Conservation (phyloP, 73 alveolate species). For the Uronychia binucleata region DNA sequence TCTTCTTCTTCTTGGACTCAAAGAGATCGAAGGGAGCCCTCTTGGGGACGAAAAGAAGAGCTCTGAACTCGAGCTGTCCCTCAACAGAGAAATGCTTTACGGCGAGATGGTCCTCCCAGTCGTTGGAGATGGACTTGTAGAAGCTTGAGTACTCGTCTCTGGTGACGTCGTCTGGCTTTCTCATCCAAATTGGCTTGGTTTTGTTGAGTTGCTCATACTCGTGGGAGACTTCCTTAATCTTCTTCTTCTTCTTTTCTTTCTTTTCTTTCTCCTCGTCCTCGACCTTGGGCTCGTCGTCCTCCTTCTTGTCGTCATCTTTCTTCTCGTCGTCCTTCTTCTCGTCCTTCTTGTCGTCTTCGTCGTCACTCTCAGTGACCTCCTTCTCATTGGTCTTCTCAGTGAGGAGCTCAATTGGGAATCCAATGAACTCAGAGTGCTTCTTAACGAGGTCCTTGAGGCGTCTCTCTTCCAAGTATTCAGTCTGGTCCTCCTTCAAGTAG, state of each 20-base stretch:
- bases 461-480: slow-evolving; percentile 97
- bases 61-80: slow-evolving; percentile 99
- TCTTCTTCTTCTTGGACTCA: slow-evolving; percentile 99
- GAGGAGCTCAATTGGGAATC: slow-evolving; percentile 98
- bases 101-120: slow-evolving; percentile 99
- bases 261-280: slow-evolving; percentile 88
- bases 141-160: slow-evolving; percentile 99
- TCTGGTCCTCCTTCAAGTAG: slow-evolving; percentile 97
- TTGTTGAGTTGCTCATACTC: slow-evolving; percentile 98
- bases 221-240: slow-evolving; percentile 98
- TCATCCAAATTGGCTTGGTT: slow-evolving; percentile 99
- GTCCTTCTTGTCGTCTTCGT: slow-evolving; percentile 92
- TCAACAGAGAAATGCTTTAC: slow-evolving; percentile 99
- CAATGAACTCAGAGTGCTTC: slow-evolving; percentile 99
- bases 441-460: slow-evolving; percentile 97
- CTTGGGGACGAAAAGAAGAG: slow-evolving; percentile 98
- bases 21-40: slow-evolving; percentile 99
- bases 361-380: slow-evolving; percentile 98
- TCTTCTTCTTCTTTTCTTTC: slow-evolving; percentile 95
- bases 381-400: slow-evolving; percentile 97
- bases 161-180: slow-evolving; percentile 97
- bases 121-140: slow-evolving; percentile 98
- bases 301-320: slow-evolving; percentile 82
- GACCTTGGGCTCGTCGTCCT: slow-evolving; percentile 74
- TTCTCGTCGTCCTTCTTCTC: slow-evolving; percentile 82